Evolutionary conservation across 768 basidiomycete species (phyloP).

Genomic region (Cytidiella melzeri): DNA sequence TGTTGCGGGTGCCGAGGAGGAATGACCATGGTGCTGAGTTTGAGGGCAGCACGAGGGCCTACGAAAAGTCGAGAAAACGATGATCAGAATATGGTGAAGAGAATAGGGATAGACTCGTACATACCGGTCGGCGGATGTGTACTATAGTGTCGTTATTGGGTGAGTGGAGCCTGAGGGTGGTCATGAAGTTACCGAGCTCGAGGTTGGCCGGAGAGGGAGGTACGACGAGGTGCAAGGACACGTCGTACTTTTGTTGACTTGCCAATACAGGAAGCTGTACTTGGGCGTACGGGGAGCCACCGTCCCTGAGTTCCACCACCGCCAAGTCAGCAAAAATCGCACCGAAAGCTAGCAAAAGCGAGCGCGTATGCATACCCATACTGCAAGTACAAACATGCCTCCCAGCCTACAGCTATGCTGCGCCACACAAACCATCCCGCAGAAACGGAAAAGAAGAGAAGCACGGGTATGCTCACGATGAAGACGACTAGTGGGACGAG

Average conservation of each 20-base stretch:
- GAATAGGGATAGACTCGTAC: slow-evolving; percentile 20
- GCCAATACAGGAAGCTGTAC: slow-evolving; percentile 44
- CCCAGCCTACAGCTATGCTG: slow-evolving; percentile 66
- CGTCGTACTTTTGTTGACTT: slow-evolving; percentile 64
- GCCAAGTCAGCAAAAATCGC: no score
- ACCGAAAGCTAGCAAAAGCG: no score
- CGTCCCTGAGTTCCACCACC: slow-evolving; percentile 61
- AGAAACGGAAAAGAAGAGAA: slow-evolving; percentile 52
- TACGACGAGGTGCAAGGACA: slow-evolving; percentile 59
- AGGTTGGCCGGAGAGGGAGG: slow-evolving; percentile 64
- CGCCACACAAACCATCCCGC: slow-evolving; percentile 76
- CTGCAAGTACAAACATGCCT: slow-evolving; percentile 61
- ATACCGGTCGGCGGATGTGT: slow-evolving; percentile 58
- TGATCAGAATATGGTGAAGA: background rate
- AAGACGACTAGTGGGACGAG: slow-evolving; percentile 63
- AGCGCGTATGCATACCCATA: slow-evolving; percentile 75
- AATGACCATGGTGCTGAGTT: slow-evolving; percentile 26
- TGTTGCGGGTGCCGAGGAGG: slow-evolving; percentile 34
- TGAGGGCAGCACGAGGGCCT: slow-evolving; percentile 58
- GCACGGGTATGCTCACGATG: slow-evolving; percentile 53
- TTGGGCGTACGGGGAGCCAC: slow-evolving; percentile 56
- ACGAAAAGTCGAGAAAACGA: slow-evolving; percentile 2
- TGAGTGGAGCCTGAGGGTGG: slow-evolving; percentile 52
- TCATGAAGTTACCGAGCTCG: slow-evolving; percentile 84
- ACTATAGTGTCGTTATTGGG: slow-evolving; percentile 57